Evolutionary conservation across 371 early-diverging fungal genomes (phyloP).

Genomic region (Nematocida sp.): DNA sequence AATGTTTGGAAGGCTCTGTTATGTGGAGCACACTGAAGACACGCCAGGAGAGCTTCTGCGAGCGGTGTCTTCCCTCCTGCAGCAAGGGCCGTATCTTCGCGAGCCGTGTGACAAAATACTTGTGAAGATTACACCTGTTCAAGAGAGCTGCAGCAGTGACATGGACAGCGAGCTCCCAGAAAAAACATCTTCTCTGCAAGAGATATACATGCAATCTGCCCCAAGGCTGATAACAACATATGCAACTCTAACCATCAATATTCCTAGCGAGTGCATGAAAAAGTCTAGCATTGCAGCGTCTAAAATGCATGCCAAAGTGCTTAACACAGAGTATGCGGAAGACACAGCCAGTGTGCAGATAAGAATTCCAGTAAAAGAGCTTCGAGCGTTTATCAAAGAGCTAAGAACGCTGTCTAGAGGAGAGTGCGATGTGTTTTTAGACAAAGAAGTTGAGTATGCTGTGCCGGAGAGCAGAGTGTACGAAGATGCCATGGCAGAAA

Average conservation of each 20-base stretch:
- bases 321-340: neutral
- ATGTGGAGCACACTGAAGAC: constrained; percentile 1
- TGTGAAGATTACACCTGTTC: neutral
- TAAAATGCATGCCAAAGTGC: neutral
- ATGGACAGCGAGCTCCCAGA: neutral
- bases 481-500: neutral
- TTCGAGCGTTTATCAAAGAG: neutral
- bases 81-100: constrained; percentile 29
- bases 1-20: neutral
- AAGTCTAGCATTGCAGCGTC: neutral
- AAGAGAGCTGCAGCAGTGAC: neutral
- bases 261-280: constrained; percentile 2
- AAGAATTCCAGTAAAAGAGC: constrained; percentile 18
- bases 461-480: constrained; percentile 7
- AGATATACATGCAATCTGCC: constrained; percentile 5
- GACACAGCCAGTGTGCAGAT: neutral
- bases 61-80: neutral
- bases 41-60: neutral
- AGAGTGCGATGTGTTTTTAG: constrained; percentile 24
- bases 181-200: neutral
- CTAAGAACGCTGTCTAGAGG: constrained; percentile 20
- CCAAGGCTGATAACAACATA: constrained; percentile 30
- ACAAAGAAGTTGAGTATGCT: neutral
- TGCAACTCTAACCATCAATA: neutral
- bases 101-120: neutral